A percentile compares a stretch with the other conserved stretches of the same genome.
phyloP scores from a whole-genome alignment of 2,329 filamentous ascomycete species.

The Colletotrichum sp. region DNA sequence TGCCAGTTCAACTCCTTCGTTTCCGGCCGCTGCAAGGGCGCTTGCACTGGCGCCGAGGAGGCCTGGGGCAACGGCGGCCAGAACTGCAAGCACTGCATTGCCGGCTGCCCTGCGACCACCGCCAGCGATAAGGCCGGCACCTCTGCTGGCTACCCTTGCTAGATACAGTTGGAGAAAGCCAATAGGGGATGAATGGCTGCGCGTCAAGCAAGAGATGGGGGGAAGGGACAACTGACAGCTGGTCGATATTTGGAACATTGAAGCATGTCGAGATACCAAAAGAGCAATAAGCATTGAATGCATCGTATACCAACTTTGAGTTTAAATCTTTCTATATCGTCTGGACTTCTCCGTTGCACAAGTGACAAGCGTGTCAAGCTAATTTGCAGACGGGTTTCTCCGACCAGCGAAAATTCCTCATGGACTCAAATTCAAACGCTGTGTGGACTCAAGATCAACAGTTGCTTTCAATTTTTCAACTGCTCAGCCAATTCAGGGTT shows the following conservation, averaged over 20 bases:
- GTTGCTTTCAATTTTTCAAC: neutral
- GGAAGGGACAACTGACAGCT: neutral
- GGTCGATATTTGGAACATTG: neutral
- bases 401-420: neutral
- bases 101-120: neutral
- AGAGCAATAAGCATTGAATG: neutral
- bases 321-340: neutral
- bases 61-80: neutral
- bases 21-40: neutral
- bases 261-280: neutral
- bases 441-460: too few species aligned
- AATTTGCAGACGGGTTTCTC: neutral
- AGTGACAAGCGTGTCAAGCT: neutral
- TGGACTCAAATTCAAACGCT: neutral
- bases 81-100: neutral
- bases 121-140: neutral
- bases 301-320: neutral
- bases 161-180: neutral
- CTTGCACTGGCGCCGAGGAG: neutral
- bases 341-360: neutral
- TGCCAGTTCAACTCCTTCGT: neutral
- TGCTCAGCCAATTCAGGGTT: neutral
- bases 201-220: neutral
- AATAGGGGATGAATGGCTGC: rapidly evolving
- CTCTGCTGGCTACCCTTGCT: neutral